Evolutionary conservation across 345 rosid genomes (phyloP).

Genomic region (Salix udensis): DNA sequence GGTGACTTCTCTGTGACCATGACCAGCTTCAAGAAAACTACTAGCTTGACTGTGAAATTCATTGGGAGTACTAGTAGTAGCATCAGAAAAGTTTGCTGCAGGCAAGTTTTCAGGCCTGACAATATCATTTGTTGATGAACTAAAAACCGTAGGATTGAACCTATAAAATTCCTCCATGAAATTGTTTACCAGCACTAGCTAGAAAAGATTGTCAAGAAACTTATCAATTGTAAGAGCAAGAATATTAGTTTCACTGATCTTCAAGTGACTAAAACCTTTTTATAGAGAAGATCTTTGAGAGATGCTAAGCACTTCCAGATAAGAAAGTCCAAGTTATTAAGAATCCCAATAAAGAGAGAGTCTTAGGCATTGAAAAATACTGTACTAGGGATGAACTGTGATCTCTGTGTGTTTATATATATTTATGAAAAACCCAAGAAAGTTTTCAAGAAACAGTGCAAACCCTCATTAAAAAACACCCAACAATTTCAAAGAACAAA

Average conservation of each 20-base stretch:
- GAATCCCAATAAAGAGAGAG: not conserved
- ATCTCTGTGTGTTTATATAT: not conserved
- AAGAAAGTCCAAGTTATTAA: not conserved
- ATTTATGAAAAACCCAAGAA: not conserved
- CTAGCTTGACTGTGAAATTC: slow-evolving; percentile 19
- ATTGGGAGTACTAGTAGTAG: not conserved
- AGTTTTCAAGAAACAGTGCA: not conserved
- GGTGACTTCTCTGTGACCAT: slow-evolving; percentile 6
- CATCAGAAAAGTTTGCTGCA: not conserved
- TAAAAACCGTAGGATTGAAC: slow-evolving; percentile 19
- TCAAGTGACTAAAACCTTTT: not conserved
- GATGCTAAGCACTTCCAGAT: not conserved
- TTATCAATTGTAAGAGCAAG: not conserved
- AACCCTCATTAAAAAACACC: not conserved
- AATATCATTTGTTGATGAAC: slow-evolving; percentile 19
- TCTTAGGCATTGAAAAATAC: not conserved
- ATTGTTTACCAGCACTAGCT: not conserved
- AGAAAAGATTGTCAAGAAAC: not conserved
- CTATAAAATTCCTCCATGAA: slow-evolving; percentile 42
- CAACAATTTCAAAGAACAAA: not conserved
- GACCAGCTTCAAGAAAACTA: slow-evolving; percentile 15
- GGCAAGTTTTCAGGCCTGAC: slow-evolving; percentile 15
- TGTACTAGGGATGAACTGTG: not conserved
- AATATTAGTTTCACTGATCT: not conserved
- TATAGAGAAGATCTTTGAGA: not conserved